Evolutionary conservation across 345 rosid genomes (phyloP), one percentile per base, ranked within the genome.

Genomic region (Xanthoceras sorbifolium): DNA sequence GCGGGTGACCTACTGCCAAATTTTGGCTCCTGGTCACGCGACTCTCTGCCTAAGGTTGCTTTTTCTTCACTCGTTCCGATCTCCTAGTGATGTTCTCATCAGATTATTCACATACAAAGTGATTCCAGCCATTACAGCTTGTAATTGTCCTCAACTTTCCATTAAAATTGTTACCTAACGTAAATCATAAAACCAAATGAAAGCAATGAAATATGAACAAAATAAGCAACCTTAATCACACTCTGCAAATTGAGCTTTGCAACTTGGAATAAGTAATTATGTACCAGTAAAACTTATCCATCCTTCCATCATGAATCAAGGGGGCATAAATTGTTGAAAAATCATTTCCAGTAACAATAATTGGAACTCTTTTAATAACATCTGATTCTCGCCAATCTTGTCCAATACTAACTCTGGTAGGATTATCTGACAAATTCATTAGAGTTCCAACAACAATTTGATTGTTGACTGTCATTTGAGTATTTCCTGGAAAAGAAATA

Each of bases 291-390:
- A 95, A 95, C 83, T 93, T 95, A 34, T 95, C 98, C 98, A 93
- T 93, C 85, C 99, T 90, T 77, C 99, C 99, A 84, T 95, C 99
- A 76, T 98, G 97, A 81, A 95, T 93, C 87, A 95, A 81, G 84
- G 99, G 99, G 67, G 99, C 96, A 82, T 93, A 95, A 59, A 95
- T 83, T 28, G 71, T 93, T 67, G 98, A 90, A 79, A 95, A 89
- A 84, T 95, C 98, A 75, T 95, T 95, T 48, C 98, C 98, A 9
- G 99, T 95, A 79, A 89, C 87, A 81, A 93, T 93, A 36, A 95
- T 87, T 66, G 99, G 99, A 68, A 95, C 83, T 91, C 99, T 87
- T 68, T 95, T 87, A 69, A 88, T 86, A 75, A 88, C 1, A 79
- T 93, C 98, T 50, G 90, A 82, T 78, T 90, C 94, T 86, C 92